Evolutionary conservation across 495 filamentous ascomycete genomes (phyloP).

Genomic region (Neurospora tetrasperma): DNA sequence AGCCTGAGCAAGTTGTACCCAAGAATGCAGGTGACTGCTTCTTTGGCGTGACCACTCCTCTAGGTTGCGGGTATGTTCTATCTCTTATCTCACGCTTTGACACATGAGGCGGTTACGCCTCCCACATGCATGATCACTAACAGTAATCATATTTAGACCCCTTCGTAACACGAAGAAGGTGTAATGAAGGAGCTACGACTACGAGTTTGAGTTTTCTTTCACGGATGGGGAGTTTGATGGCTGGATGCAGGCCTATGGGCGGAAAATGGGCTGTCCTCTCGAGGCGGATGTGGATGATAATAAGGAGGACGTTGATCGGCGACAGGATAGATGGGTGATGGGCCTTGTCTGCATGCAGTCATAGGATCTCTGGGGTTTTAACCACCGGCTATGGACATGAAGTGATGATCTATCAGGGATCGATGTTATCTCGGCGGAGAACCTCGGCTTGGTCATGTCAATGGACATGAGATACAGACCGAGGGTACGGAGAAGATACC

Average conservation of each 20-base stretch:
- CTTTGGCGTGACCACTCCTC: conserved; percentile 38
- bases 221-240: not conserved
- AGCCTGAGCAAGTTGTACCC: conserved; percentile 31
- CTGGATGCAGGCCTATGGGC: not conserved
- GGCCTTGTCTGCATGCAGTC: not conserved
- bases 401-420: not conserved
- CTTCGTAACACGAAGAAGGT: not conserved
- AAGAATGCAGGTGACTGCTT: conserved; percentile 34
- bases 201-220: not conserved
- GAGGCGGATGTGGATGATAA: not conserved
- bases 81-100: not conserved
- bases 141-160: not conserved
- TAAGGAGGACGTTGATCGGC: not conserved
- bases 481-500: not conserved
- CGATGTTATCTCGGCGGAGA: not conserved
- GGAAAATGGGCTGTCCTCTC: not conserved
- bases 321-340: not conserved
- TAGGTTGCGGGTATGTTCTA: conserved; percentile 36
- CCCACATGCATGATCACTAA: not conserved
- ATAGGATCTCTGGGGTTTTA: not conserved
- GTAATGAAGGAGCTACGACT: not conserved
- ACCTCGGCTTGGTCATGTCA: not conserved
- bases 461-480: not conserved
- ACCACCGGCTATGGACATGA: not conserved
- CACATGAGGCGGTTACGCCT: not conserved